These are phyloP conservation scores for Chlorophyllum brunneum DNA, from an alignment of 768 basidiomycete genomes.

Conservation along the genomic window DNA sequence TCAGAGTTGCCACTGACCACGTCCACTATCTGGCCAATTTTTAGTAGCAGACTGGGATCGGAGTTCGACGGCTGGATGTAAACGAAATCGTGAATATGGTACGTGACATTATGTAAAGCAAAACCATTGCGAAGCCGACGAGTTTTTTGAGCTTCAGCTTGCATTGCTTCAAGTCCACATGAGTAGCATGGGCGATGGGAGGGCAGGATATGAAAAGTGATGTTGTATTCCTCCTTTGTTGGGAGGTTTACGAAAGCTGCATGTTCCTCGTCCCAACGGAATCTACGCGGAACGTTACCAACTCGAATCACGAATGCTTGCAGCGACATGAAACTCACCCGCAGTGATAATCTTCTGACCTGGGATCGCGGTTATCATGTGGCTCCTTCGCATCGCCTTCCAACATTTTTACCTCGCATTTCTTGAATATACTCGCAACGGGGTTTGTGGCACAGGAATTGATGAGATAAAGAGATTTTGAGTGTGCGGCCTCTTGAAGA, in stretches of 20 bases:
- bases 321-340: conserved; percentile 33
- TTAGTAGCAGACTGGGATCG: conserved; percentile 27
- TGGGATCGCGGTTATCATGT: conserved; percentile 33
- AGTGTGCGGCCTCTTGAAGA: conserved; percentile 63
- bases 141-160: conserved; percentile 21
- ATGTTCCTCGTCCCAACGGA: conserved; percentile 47
- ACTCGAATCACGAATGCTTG: not conserved
- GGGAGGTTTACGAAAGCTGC: conserved; percentile 46
- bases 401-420: conserved; percentile 48
- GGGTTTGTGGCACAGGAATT: conserved; percentile 54
- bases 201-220: conserved; percentile 25
- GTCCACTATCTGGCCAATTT: conserved; percentile 53
- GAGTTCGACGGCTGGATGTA: conserved; percentile 40
- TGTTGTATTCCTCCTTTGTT: conserved; percentile 23
- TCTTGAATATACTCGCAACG: conserved; percentile 53
- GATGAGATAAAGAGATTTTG: conserved; percentile 53
- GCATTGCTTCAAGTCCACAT: conserved; percentile 36
- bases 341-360: conserved; percentile 52
- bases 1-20: conserved; percentile 22
- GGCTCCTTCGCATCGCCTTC: conserved; percentile 41
- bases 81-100: conserved; percentile 60
- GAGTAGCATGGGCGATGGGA: conserved; percentile 41
- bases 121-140: conserved; percentile 31
- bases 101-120: conserved; percentile 38
- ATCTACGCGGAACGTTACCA: conserved; percentile 26